Base-by-base conservation (phyloP, 441 rosid genomes). In the Manihot esculenta region DNA sequence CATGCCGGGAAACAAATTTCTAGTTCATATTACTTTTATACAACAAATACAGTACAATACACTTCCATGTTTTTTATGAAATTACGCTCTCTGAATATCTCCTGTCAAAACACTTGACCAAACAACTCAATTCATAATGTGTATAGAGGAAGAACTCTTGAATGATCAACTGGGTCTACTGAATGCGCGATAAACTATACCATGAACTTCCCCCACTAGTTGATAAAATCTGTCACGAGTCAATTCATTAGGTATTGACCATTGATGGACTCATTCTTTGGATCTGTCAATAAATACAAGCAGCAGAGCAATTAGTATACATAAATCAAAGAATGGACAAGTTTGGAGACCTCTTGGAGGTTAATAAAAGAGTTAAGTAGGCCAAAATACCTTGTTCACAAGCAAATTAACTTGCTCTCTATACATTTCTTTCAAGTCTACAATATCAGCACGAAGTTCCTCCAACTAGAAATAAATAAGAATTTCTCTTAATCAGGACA, bases 321-420 rank as follows among this genome's bases (percentile, higher is more conserved):
- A 21, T 4, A 0, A 33, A 12, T 64, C 26, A 56, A 45, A 20
- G 18, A 18, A 35, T n/a, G 42, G 13, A 23, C 21, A 27, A 20
- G 11, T 35, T 23, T 21, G 12, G 9, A 11, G 54, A 21, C 27
- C 0, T 15, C 1, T 48, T 27, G 10, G 11, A 44, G 44, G 38
- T 41, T n/a, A 35, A 13, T 8, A 21, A n/a, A 17, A 33, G 3
- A 68, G 26, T 30, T 24, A 14, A 27, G 67, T 26, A 18, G 21
- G 20, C 54, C 2, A 18, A 0, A 12, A 50, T 79, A 95, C 98
- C 98, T 93, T 88, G 81, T 93, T 91, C 74, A 95, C 99, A 68
- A 95, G 97, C 84, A 95, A 71, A 88, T 89, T 90, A 62, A 93
- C 98, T 89, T 95, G 99, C 85, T 96, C 99, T 85, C 95, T 91